Evolutionary conservation across 2,329 filamentous ascomycete species (phyloP), one percentile per base, ranked within the genome.

Genomic region (Ophiocordyceps sinensis): DNA sequence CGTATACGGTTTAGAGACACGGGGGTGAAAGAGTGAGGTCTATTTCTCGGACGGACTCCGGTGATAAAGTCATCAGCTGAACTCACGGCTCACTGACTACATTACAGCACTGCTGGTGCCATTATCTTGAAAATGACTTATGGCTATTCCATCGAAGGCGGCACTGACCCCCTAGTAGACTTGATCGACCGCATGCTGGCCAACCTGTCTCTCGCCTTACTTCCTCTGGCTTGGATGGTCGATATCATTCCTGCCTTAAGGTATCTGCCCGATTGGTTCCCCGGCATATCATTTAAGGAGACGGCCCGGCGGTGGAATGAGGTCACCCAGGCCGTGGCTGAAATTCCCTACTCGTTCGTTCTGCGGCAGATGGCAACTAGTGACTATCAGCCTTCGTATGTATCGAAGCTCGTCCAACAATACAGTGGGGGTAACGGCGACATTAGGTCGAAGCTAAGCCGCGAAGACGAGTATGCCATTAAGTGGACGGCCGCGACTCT

Each of bases 151-250:
- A 52, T 55, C 14, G 52, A 58, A n/a, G 39, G 51, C n/a, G 47
- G 49, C 14, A 13, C 39, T 2, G 60, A 63, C 28, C 49, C 51
- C 2, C 44, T 63, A 5, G 53, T 62, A 3, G 32, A 39, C 1
- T 37, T 60, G 11, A 50, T 56, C 5, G 55, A 59, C 5, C 39
- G 40, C 4, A 54, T 55, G 44, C 53, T 60, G 49, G 37, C 37
- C 8, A 46, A 57, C 13, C 53, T 61, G 36, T 53, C 53, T 0
- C 36, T 41, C 8, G 53, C 58, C 3, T 40, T 51, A 6, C 47
- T 54, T 0, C 60, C 60, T 1, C 40, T 56, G n/a, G 37, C 47
- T 4, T 63, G 59, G 59, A 21, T 47, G 0, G 57, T 62, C 7
- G 59, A 63, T 21, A 47, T 53, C 0, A 15, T 62, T 0, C 59